phyloP scores from a whole-genome alignment of 1,284 basidiomycete species.

The Austroboletus novae-zelandiae region DNA sequence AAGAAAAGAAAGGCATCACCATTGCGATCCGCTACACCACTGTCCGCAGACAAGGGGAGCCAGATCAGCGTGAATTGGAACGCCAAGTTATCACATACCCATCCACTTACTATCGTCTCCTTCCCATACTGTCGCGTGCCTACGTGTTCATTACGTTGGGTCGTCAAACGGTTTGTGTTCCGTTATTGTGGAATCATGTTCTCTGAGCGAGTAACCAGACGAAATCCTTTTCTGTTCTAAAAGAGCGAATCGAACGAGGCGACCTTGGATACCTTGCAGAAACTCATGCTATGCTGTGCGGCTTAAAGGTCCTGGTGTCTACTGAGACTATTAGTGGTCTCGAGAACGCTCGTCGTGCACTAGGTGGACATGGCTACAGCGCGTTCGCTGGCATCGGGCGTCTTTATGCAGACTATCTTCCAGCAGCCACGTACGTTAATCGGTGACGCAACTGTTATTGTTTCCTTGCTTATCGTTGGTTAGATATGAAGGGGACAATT shows the following conservation, averaged over 20 bases:
- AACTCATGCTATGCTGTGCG: conserved; percentile 70
- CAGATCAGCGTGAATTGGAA: conserved; percentile 53
- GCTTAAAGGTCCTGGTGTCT: conserved; percentile 65
- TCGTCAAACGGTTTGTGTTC: conserved; percentile 50
- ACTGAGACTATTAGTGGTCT: conserved; percentile 55
- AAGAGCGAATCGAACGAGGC: conserved; percentile 49
- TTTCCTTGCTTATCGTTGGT: conserved; percentile 2
- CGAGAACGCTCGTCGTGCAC: conserved; percentile 66
- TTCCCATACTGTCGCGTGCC: conserved; percentile 66
- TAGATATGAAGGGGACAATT: conserved; percentile 79
- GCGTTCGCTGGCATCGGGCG: conserved; percentile 65
- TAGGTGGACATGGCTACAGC: conserved; percentile 80
- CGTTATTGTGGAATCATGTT: not conserved
- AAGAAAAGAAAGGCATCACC: conserved; percentile 52
- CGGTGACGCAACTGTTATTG: not conserved
- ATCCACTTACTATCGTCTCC: conserved; percentile 65
- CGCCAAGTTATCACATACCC: conserved; percentile 69
- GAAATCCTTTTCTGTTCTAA: conserved; percentile 49
- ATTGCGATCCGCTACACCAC: conserved; percentile 74
- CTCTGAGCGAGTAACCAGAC: conserved; percentile 34
- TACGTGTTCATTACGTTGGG: conserved; percentile 74
- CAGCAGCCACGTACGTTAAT: conserved; percentile 55
- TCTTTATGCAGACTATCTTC: conserved; percentile 64
- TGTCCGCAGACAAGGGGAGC: conserved; percentile 67
- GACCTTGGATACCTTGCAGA: conserved; percentile 64